phyloP scores from a whole-genome alignment of 1,284 basidiomycete genomes.

The Puccinia hordei region DNA sequence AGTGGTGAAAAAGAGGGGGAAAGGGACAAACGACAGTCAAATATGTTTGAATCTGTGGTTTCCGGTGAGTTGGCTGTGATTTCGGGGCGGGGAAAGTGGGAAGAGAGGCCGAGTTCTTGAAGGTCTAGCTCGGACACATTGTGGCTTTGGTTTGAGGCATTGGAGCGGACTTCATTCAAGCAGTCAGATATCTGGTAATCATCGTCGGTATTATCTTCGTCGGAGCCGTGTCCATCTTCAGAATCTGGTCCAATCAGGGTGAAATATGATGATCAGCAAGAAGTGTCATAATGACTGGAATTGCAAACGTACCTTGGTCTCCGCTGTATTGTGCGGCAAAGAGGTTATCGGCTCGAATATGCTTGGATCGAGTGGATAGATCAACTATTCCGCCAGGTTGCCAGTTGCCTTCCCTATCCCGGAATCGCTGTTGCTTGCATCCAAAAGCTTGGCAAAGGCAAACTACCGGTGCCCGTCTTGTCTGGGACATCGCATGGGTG shows the following conservation, averaged over 20 bases:
- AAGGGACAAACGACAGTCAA: slow-evolving; percentile 18
- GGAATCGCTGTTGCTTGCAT: slow-evolving; percentile 15
- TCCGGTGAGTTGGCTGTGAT: not conserved
- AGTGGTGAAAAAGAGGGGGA: not conserved
- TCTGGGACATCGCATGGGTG: not conserved
- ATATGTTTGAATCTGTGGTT: not conserved
- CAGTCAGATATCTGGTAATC: not conserved
- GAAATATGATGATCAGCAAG: too few relatives aligned
- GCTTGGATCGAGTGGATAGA: not conserved
- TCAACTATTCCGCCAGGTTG: slow-evolving; percentile 1
- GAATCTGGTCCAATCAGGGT: not conserved
- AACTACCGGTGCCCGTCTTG: not conserved
- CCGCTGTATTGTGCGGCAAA: not conserved
- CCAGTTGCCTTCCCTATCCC: slow-evolving; percentile 20
- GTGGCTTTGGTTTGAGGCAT: slow-evolving; percentile 11
- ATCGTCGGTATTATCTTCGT: too few relatives aligned
- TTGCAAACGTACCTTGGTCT: not conserved
- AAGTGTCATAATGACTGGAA: not conserved
- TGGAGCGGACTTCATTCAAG: not conserved
- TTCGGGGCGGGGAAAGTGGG: not conserved
- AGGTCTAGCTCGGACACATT: not conserved
- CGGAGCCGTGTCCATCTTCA: not conserved
- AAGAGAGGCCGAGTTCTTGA: not conserved
- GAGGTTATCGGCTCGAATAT: not conserved
- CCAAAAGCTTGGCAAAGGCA: slow-evolving; percentile 10